Conservation (phyloP, 169 alveolate genomes). For the Babesia caballi region DNA sequence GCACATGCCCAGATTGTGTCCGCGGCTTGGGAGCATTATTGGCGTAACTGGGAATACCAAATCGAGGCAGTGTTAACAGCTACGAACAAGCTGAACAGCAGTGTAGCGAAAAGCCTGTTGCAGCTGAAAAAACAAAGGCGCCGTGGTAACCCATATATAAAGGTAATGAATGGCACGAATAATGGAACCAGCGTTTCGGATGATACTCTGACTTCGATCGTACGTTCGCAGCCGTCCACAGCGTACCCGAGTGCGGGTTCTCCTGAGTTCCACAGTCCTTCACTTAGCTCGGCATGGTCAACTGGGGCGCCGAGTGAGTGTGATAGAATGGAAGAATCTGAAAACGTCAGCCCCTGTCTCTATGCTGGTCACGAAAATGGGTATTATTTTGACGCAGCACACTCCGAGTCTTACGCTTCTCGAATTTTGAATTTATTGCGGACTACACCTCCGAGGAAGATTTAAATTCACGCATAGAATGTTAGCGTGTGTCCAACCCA, state of each 20-base stretch:
- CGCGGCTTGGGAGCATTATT: slow-evolving; percentile 67
- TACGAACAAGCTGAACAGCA: background rate
- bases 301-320: background rate
- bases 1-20: slow-evolving; percentile 67
- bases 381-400: background rate
- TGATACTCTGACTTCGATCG: background rate
- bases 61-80: slow-evolving; percentile 43
- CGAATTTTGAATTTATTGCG: background rate
- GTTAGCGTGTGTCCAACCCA: background rate
- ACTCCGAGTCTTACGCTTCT: background rate
- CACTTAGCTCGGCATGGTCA: background rate
- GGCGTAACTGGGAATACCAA: slow-evolving; percentile 68
- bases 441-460: background rate
- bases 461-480: background rate
- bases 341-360: background rate
- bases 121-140: background rate
- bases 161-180: background rate
- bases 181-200: background rate
- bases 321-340: background rate
- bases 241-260: background rate
- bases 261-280: background rate
- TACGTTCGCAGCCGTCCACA: background rate
- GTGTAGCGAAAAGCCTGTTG: background rate
- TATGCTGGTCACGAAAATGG: background rate
- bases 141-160: background rate